Conservation (phyloP, 2,329 filamentous ascomycete genomes). For the Ophiostoma novo-ulmi region DNA sequence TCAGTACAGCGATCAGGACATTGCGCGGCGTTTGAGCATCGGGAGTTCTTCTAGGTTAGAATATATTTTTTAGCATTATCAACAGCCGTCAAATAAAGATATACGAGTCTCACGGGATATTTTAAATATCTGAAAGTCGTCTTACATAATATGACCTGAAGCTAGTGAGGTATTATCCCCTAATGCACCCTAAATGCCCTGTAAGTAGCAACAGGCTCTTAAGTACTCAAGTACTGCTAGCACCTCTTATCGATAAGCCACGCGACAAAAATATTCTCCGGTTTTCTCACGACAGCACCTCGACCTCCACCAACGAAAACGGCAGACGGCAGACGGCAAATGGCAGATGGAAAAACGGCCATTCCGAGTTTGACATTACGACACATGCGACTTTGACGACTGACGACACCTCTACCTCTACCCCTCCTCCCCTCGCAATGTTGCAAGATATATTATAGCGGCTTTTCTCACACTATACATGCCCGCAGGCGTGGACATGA, state of each 20-base stretch:
- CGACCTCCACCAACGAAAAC: not conserved
- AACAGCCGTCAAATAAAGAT: not conserved
- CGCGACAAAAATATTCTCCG: constrained; percentile 10
- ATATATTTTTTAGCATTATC: not conserved
- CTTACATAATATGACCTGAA: not conserved
- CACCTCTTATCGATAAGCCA: constrained; percentile 22
- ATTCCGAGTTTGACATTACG: not conserved
- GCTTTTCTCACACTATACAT: constrained; percentile 19
- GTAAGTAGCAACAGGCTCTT: not conserved
- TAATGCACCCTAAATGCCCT: not conserved
- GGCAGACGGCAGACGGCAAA: no score
- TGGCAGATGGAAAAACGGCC: no score
- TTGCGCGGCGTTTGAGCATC: constrained; percentile 12
- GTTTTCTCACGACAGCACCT: not conserved
- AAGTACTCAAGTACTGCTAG: not conserved
- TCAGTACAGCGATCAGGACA: not conserved
- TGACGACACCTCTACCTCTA: not conserved
- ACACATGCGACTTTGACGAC: not conserved
- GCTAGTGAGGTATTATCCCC: constrained; percentile 5
- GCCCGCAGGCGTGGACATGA: constrained; percentile 22
- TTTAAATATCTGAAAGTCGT: not conserved
- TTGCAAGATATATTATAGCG: constrained; percentile 12
- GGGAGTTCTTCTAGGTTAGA: not conserved
- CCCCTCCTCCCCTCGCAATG: constrained; percentile 17
- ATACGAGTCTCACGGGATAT: not conserved